Conservation (phyloP, 1,284 basidiomycete genomes). For the Puccinia triticina region DNA sequence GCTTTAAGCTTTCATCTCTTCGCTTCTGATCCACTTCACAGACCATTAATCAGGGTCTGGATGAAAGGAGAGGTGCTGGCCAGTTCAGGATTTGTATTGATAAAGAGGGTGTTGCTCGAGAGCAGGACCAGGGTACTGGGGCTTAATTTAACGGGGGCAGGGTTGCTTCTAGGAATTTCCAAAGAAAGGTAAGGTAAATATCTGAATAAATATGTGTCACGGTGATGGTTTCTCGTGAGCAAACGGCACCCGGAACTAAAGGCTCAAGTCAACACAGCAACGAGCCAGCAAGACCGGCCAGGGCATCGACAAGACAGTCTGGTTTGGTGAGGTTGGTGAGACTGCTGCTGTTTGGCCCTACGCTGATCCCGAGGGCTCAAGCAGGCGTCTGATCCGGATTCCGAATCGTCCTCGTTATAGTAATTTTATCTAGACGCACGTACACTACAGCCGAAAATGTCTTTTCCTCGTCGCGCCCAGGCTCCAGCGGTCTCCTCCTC, state of each 20-base stretch:
- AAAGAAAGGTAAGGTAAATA: background rate
- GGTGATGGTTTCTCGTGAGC: too few species aligned
- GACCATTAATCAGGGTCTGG: background rate
- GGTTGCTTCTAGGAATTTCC: background rate
- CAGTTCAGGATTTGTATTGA: background rate
- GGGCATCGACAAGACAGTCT: background rate
- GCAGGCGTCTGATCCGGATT: background rate
- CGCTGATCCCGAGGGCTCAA: conserved; percentile 13
- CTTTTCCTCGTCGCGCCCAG: background rate
- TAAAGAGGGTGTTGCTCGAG: background rate
- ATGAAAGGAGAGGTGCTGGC: background rate
- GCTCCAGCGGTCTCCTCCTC: background rate
- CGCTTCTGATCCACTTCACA: background rate
- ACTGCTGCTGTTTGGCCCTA: conserved; percentile 7
- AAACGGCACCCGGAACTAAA: background rate
- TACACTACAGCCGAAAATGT: background rate
- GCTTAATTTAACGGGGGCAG: background rate
- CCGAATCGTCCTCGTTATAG: conserved; percentile 1
- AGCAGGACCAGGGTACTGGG: background rate
- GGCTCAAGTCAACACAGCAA: background rate
- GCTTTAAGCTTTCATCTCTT: background rate
- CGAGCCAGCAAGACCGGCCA: background rate
- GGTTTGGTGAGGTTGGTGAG: background rate
- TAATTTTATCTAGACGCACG: background rate
- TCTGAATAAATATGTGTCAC: background rate